Evolutionary conservation across 179 eudicot species (phyloP), one percentile per base, ranked within the genome.

Genomic region (Actinidia polygama): DNA sequence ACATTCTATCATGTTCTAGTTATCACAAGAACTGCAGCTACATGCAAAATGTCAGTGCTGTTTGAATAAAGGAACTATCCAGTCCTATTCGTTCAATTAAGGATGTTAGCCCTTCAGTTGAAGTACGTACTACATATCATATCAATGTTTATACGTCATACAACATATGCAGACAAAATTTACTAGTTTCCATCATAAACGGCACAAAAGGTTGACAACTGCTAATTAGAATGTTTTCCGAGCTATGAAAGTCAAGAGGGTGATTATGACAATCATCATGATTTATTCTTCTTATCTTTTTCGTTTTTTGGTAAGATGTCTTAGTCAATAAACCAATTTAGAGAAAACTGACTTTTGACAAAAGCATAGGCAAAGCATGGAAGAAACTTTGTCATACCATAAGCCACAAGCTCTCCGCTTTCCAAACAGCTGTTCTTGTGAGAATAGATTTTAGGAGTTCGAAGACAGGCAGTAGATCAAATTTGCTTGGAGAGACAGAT

Each of bases 341-440:
- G 26, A n/a, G 75, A 72, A 72, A 70, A 70, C 51, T 70, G 53
- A 70, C 58, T 54, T 54, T 15, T 54, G 58, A 54, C n/a, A 19
- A 6, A 70, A 46, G 54, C 51, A 70, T 7, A 46, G 19, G 75
- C 15, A 4, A 44, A n/a, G 36, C 21, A 46, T 19, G 74, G n/a
- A 24, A 40, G 74, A 40, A 70, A 44, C 10, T 70, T 40, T 46
- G 74, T 75, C 92, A 76, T 95, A 94, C 99, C 98, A 91, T 89
- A 79, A 90, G 82, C 99, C 99, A 95, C 83, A 95, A 79, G 83
- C 82, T 83, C 76, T 95, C 91, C 24, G 91, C 93, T 83, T 92
- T 86, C 15, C 89, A 87, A 77, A 89, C 84, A 51, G 89, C 36
- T 53, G 89, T 82, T 66, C 84, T 87, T 67, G 64, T 81, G 81